Base-by-base conservation (phyloP, 2,329 filamentous ascomycete genomes). In the Arachnopeziza araneosa region DNA sequence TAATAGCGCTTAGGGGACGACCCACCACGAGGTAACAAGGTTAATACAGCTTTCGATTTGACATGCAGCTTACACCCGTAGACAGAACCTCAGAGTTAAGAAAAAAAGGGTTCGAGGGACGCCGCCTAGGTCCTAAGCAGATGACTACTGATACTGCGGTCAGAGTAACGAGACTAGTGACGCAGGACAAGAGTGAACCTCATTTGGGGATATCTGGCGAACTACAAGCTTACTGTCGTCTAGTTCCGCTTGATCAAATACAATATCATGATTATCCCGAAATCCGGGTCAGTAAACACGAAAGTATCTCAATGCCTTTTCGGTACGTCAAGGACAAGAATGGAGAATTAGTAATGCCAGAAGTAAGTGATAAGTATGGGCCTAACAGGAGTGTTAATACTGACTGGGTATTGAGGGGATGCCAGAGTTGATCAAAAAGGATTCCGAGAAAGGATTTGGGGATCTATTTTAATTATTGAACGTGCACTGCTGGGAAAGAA, bases 111-210 rank as follows among this genome's bases (percentile, higher is more conserved):
- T 99, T 96, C 69, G 81, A 87, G 60, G 92, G 93, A 60, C 86
- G 95, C 57, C 83, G 95, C 60, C 80, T 99, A 30, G 95, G 95
- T 0, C 91, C 93, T 8, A 88, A 93, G 68, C 95, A 99, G 76
- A 97, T 99, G 93, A 98, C 95, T 2, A 99, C 95, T 4, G 95
- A 99, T 74, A 99, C 95, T 22, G 95, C 95, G 4, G 95, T 97
- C 55, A 84, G 95, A 66, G 93, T 97, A 52, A 98, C 95, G 32
- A 85, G 95, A 66, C 88, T 96, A 68, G 89, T 98, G 6, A 86
- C 93, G 12, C 89, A 96, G 70, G 85, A 93, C 66, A 89, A 89
- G 78, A 83, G 93, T 96, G 75, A 65, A 83, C 72, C 26, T 30
- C 60, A 52, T 54, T n/a, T 24, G 22, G 22, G 9, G 52, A 21